Base-by-base conservation (phyloP, 768 basidiomycete species). In the Trametes sanguinea region DNA sequence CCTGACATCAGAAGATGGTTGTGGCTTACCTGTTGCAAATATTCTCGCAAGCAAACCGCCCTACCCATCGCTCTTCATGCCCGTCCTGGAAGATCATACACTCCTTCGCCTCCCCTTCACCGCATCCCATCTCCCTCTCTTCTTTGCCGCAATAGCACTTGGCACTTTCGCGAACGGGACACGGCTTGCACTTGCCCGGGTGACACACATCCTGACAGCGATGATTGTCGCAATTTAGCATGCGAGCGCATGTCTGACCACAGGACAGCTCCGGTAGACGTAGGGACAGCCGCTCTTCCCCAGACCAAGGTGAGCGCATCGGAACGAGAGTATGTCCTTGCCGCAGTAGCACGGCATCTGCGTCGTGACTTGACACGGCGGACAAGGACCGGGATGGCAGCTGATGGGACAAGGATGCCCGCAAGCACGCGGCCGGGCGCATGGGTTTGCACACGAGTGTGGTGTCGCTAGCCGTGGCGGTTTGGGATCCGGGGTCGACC, bases 321-420 rank as follows among this genome's bases (percentile, higher is more conserved):
- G 78, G 64, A 87, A 80, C 0, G 83, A 79, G 50, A 90, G 76
- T 1, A 76, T 73, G 37, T 83, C 80, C 62, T 84, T 81, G 50
- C 83, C 82, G 65, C 95, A 98, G 53, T 91, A 87, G 71, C 97
- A 99, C 1, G 81, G 77, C n/a, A 86, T 75, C 45, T 84, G 82
- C 0, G 90, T 85, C 5, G 89, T 91, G 10, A 96, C 83, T 63
- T 86, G 84, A 70, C 97, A 99, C 0, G 94, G 94, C 0, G 95
- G 95, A 75, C 97, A 99, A 0, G 96, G 97, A 0, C 96, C 97
- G 0, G 97, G 96, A 72, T 98, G 96, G 69, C 96, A 98, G 13
- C 80, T 78, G 13, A 94, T 71, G 0, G 94, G 85, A 72, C 95
- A 98, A 0, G 92, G 79, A 70, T 98, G 96, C 0, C 80, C 79